A percentile compares a stretch with the other conserved stretches of the same genome.
Conservation (phyloP, 768 basidiomycete genomes). For the Cyclocybe cylindracea region DNA sequence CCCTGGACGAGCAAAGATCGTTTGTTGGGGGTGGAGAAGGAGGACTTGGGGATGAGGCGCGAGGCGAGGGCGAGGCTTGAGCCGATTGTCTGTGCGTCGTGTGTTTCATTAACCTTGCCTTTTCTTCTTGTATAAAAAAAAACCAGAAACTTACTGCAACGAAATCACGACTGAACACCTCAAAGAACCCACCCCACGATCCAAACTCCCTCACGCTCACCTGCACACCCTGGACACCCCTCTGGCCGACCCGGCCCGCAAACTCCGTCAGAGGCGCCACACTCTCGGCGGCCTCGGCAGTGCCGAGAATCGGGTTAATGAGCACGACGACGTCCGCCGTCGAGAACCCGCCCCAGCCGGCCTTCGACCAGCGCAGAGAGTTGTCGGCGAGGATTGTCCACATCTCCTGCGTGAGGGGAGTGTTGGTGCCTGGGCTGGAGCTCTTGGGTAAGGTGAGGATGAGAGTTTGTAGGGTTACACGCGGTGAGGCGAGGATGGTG, state of each 20-base stretch:
- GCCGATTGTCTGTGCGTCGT: conserved; percentile 40
- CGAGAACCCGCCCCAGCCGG: conserved; percentile 49
- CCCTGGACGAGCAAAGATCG: conserved; percentile 34
- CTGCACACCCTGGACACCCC: conserved; percentile 23
- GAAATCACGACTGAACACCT: conserved; percentile 34
- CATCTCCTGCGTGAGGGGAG: conserved; percentile 30
- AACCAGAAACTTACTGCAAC: conserved; percentile 38
- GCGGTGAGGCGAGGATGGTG: conserved; percentile 10
- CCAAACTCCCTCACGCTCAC: conserved; percentile 39
- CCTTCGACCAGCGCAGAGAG: conserved; percentile 40
- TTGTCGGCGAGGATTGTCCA: conserved; percentile 43
- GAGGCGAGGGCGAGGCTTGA: conserved; percentile 43
- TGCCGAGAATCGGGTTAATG: conserved; percentile 43
- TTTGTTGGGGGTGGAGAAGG: conserved; percentile 32
- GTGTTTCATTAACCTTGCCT: too few relatives aligned
- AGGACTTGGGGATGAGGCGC: conserved; percentile 41
- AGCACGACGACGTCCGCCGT: conserved; percentile 37
- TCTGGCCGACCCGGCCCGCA: conserved; percentile 25
- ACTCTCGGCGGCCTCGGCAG: conserved; percentile 37
- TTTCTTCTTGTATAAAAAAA: too few relatives aligned
- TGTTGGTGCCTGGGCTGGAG: background rate
- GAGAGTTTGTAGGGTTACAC: conserved; percentile 1
- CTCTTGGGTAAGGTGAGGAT: background rate
- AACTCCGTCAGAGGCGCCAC: conserved; percentile 42
- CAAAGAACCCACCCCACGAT: conserved; percentile 41